Conservation (phyloP, 106 monocot genomes). For the Narthecium ossifragum region DNA sequence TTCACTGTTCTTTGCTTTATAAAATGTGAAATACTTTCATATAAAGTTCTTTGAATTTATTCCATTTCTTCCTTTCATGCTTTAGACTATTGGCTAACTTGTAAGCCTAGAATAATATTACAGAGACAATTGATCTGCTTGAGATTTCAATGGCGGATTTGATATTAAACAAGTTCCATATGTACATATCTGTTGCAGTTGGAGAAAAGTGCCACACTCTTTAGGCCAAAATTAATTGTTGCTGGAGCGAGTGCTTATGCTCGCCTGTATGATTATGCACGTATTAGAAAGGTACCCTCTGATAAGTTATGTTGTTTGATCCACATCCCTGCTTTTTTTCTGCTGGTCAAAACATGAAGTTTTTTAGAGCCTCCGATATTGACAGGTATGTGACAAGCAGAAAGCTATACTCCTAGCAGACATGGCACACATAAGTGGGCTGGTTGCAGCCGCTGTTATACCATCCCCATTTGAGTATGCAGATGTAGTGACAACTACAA, state of each 20-base stretch:
- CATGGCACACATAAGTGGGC: slow-evolving; percentile 98
- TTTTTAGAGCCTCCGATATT: neutral
- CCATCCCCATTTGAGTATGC: slow-evolving; percentile 98
- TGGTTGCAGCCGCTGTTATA: slow-evolving; percentile 96
- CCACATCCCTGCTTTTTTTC: neutral
- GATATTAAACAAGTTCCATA: neutral
- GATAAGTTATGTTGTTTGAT: neutral
- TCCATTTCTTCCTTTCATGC: slow-evolving; percentile 1
- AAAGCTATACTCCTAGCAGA: slow-evolving; percentile 96
- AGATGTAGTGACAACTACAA: slow-evolving; percentile 94
- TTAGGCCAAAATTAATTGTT: slow-evolving; percentile 94
- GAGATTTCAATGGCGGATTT: neutral
- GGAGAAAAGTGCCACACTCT: slow-evolving; percentile 88
- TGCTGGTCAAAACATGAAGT: neutral
- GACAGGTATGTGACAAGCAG: slow-evolving; percentile 91
- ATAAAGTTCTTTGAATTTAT: neutral
- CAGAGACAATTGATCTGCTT: neutral
- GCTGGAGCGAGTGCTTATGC: slow-evolving; percentile 99
- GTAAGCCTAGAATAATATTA: neutral
- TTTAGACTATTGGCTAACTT: neutral
- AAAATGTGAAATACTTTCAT: too few species aligned
- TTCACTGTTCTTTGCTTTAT: too few species aligned
- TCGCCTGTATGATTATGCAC: slow-evolving; percentile 92
- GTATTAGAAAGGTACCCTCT: slow-evolving; percentile 68
- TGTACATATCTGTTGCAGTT: slow-evolving; percentile 27